Evolutionary conservation across 441 rosid species (phyloP).

Genomic region (Manihot esculenta): DNA sequence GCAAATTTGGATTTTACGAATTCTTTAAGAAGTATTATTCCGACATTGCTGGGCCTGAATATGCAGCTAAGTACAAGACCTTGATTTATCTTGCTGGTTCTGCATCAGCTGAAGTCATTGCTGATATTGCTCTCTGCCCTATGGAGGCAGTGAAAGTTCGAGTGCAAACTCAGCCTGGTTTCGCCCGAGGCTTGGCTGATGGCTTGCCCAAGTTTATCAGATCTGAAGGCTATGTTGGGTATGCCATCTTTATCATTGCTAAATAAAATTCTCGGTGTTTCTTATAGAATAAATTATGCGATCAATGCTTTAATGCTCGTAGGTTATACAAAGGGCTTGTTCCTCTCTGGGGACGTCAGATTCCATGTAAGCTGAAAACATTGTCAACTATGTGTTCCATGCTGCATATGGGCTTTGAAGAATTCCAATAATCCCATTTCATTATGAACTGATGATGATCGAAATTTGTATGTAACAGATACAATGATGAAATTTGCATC

Average conservation of each 20-base stretch:
- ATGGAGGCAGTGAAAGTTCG: conserved; percentile 96
- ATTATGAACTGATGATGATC: neutral
- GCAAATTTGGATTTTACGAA: conserved; percentile 96
- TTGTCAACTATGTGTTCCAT: neutral
- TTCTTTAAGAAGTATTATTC: conserved; percentile 90
- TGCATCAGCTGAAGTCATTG: conserved; percentile 95
- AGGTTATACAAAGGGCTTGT: conserved; percentile 93
- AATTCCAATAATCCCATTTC: neutral
- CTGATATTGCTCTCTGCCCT: conserved; percentile 95
- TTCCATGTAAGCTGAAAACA: conserved; percentile 74
- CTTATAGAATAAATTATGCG: neutral
- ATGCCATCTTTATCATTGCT: conserved; percentile 3
- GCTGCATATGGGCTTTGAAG: neutral
- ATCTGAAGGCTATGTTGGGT: conserved; percentile 89
- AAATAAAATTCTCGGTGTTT: neutral
- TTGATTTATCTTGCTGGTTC: conserved; percentile 97
- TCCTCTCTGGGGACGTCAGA: conserved; percentile 99
- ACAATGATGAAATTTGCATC: conserved; percentile 99
- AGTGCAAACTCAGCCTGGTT: conserved; percentile 97
- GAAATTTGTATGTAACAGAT: conserved; percentile 44
- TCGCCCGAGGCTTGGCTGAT: conserved; percentile 87
- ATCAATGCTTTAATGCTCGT: conserved; percentile 20
- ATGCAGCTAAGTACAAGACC: conserved; percentile 76
- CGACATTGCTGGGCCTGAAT: conserved; percentile 95
- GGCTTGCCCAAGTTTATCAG: conserved; percentile 86